A percentile compares a stretch with the other conserved stretches of the same genome.
These are phyloP conservation scores for Kazachstania psychrophila DNA, from an alignment of 805 yeast species.

Conservation along the genomic window DNA sequence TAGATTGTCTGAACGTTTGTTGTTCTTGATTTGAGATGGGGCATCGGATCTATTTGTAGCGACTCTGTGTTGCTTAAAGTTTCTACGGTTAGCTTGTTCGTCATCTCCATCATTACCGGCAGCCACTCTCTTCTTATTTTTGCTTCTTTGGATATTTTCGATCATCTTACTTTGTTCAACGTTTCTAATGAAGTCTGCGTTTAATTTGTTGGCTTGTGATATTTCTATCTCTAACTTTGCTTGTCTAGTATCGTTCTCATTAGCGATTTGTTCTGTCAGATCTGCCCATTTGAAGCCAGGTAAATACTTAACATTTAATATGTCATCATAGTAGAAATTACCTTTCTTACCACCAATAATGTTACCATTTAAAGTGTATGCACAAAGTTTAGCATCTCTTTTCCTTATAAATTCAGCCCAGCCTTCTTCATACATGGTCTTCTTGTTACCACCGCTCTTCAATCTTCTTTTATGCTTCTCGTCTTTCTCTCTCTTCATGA, in stretches of 20 bases:
- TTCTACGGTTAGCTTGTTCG: slow-evolving; percentile 35
- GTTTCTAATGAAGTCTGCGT: slow-evolving; percentile 72
- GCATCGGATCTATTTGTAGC: slow-evolving; percentile 62
- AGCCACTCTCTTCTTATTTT: slow-evolving; percentile 18
- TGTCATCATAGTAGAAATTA: slow-evolving; percentile 85
- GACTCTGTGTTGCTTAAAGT: slow-evolving; percentile 63
- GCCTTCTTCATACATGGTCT: slow-evolving; percentile 81
- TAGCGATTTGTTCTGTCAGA: slow-evolving; percentile 84
- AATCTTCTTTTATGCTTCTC: slow-evolving; percentile 55
- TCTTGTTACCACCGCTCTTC: slow-evolving; percentile 86
- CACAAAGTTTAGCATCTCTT: slow-evolving; percentile 81
- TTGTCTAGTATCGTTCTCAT: slow-evolving; percentile 81
- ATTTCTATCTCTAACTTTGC: slow-evolving; percentile 81
- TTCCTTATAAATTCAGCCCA: slow-evolving; percentile 90
- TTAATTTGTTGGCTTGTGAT: slow-evolving; percentile 78
- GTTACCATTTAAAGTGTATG: slow-evolving; percentile 77
- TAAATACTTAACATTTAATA: slow-evolving; percentile 80
- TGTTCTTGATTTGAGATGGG: slow-evolving; percentile 32
- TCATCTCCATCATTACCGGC: slow-evolving; percentile 18
- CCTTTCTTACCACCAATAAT: slow-evolving; percentile 88
- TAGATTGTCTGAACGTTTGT: slow-evolving; percentile 33
- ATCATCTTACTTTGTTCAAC: slow-evolving; percentile 83
- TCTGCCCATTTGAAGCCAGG: slow-evolving; percentile 94
- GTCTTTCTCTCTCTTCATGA: slow-evolving; percentile 76
- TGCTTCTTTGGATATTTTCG: slow-evolving; percentile 42